These are phyloP conservation scores for Marasmius sp. DNA, from an alignment of 1,284 basidiomycete genomes.

Conservation along the genomic window DNA sequence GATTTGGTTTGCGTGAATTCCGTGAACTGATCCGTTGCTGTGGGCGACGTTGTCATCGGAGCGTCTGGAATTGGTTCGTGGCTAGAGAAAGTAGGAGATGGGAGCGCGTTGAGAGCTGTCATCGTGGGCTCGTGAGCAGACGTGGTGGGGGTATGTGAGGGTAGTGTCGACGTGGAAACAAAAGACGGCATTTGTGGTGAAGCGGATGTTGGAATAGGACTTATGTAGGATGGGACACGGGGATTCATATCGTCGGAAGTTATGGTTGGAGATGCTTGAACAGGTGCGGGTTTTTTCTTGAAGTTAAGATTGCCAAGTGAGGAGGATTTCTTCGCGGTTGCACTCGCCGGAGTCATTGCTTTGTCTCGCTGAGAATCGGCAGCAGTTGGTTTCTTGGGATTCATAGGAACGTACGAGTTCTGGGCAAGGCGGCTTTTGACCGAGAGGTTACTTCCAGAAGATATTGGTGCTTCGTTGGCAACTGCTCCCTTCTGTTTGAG, in stretches of 20 bases:
- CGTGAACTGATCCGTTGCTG: neutral
- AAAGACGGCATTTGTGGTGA: neutral
- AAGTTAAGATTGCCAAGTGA: constrained; percentile 1
- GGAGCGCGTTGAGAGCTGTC: neutral
- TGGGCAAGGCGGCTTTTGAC: constrained; percentile 11
- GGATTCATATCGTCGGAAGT: neutral
- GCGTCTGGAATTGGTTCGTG: neutral
- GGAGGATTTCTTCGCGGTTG: neutral
- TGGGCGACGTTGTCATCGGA: neutral
- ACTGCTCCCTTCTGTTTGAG: neutral
- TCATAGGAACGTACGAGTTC: constrained; percentile 1
- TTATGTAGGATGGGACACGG: neutral
- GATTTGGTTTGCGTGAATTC: neutral
- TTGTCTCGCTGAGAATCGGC: neutral
- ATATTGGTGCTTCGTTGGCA: neutral
- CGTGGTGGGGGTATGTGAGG: neutral
- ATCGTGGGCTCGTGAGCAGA: neutral
- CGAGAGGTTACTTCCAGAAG: constrained; percentile 7
- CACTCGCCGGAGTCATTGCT: neutral
- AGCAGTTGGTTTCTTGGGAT: constrained; percentile 1
- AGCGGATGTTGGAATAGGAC: neutral
- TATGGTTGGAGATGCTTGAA: constrained; percentile 1
- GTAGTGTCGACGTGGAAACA: neutral
- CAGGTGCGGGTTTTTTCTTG: constrained; percentile 5
- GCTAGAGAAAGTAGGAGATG: neutral